phyloP scores from a whole-genome alignment of 2,329 filamentous ascomycete species.

The Stagonosporopsis cucurbitacearum region DNA sequence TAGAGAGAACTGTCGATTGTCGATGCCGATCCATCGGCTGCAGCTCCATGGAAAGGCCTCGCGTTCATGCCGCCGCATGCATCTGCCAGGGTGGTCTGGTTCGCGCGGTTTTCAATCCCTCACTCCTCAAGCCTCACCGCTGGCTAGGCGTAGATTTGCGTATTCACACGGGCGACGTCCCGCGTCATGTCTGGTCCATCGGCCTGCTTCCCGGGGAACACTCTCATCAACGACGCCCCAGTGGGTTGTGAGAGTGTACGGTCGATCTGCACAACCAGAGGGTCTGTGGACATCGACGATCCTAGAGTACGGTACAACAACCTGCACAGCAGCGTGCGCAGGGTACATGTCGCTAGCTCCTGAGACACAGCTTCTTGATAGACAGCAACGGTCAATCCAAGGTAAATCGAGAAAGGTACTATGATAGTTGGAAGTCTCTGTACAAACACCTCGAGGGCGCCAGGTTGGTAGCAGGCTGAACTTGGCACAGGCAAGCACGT shows the following conservation, averaged over 20 bases:
- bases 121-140: constrained; percentile 3
- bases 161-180: not conserved
- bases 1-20: constrained; percentile 4
- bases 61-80: constrained; percentile 1
- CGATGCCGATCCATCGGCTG: constrained; percentile 10
- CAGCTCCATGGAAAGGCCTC: not conserved
- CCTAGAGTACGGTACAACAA: not conserved
- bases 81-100: not conserved
- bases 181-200: not conserved
- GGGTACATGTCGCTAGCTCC: too few relatives aligned
- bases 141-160: constrained; percentile 25
- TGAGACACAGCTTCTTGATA: too few relatives aligned
- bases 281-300: not conserved
- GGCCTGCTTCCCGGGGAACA: not conserved
- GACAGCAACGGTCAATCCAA: too few relatives aligned
- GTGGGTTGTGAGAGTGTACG: not conserved
- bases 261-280: not conserved
- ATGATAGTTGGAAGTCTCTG: too few relatives aligned
- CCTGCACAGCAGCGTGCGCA: not conserved
- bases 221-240: not conserved
- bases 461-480: too few relatives aligned
- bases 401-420: too few relatives aligned
- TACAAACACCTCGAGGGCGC: too few relatives aligned
- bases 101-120: constrained; percentile 3
- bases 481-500: too few relatives aligned